Percentiles rank a stretch among this genome's conserved stretches.
Evolutionary conservation across 495 filamentous ascomycete genomes (phyloP).

Genomic region (Penicillium pulvis): DNA sequence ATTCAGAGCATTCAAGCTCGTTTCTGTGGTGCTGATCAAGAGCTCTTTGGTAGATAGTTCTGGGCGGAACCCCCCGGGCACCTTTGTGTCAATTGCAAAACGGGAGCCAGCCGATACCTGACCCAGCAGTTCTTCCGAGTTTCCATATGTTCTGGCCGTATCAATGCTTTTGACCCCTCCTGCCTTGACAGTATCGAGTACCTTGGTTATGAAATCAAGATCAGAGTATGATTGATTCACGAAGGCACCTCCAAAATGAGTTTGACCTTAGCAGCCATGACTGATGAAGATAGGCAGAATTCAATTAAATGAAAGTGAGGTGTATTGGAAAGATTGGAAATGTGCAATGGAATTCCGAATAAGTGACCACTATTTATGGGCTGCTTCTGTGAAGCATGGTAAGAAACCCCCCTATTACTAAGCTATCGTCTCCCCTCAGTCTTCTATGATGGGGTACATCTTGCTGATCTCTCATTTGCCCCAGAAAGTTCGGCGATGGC

Average conservation of each 20-base stretch:
- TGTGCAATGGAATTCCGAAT: no score
- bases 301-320: no score
- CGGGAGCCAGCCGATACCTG: constrained; percentile 18
- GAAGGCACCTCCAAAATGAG: constrained; percentile 1
- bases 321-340: no score
- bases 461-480: no score
- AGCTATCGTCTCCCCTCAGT: no score
- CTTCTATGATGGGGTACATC: no score
- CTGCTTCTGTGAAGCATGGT: no score
- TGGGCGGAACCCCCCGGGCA: constrained; percentile 25
- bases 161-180: constrained; percentile 34
- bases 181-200: constrained; percentile 20
- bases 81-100: constrained; percentile 42
- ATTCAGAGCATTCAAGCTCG: constrained; percentile 20
- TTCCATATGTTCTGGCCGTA: constrained; percentile 34
- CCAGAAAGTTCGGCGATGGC: no score
- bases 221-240: not conserved
- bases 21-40: constrained; percentile 14
- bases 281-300: not conserved
- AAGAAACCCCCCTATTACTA: no score
- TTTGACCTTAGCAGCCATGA: not conserved
- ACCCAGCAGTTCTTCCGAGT: constrained; percentile 34
- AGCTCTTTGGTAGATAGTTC: constrained; percentile 30
- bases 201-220: constrained; percentile 5
- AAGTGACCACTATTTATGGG: no score